Conservation (phyloP, 495 filamentous ascomycete genomes). For the Daldinia loculata region DNA sequence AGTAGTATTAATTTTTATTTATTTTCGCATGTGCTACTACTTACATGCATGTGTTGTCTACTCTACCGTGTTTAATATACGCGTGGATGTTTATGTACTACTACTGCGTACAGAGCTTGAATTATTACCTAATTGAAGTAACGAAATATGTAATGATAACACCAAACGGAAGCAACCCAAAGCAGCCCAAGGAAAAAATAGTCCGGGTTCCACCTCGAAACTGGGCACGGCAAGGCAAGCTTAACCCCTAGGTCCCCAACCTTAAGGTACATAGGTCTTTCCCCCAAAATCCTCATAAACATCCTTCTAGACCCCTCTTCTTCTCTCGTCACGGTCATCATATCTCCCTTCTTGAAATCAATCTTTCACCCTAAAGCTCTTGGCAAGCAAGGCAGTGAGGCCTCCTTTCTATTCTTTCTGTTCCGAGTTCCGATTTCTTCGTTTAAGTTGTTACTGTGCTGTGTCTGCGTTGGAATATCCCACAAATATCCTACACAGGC, state of each 20-base stretch:
- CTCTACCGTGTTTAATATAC: not conserved
- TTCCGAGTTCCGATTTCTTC: slow-evolving; percentile 32
- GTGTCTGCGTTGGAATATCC: slow-evolving; percentile 17
- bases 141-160: not conserved
- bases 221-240: not conserved
- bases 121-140: not conserved
- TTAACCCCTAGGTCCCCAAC: not conserved
- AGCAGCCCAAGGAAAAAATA: slow-evolving; percentile 5
- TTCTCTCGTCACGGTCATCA: slow-evolving; percentile 27
- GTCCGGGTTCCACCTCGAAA: slow-evolving; percentile 9
- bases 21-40: not conserved
- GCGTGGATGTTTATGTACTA: not conserved
- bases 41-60: not conserved
- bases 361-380: slow-evolving; percentile 33
- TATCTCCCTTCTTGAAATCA: slow-evolving; percentile 17
- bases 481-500: not conserved
- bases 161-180: not conserved
- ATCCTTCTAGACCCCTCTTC: slow-evolving; percentile 22
- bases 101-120: not conserved
- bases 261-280: too few relatives aligned
- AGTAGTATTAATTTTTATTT: slow-evolving; percentile 3
- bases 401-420: slow-evolving; percentile 23
- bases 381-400: slow-evolving; percentile 37
- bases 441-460: not conserved
- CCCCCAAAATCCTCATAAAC: slow-evolving; percentile 8